A percentile compares a stretch with the other conserved stretches of the same genome.
These are phyloP conservation scores for Astrephomene gubernaculifera DNA, from an alignment of 139 green algal genomes.

Conservation along the genomic window DNA sequence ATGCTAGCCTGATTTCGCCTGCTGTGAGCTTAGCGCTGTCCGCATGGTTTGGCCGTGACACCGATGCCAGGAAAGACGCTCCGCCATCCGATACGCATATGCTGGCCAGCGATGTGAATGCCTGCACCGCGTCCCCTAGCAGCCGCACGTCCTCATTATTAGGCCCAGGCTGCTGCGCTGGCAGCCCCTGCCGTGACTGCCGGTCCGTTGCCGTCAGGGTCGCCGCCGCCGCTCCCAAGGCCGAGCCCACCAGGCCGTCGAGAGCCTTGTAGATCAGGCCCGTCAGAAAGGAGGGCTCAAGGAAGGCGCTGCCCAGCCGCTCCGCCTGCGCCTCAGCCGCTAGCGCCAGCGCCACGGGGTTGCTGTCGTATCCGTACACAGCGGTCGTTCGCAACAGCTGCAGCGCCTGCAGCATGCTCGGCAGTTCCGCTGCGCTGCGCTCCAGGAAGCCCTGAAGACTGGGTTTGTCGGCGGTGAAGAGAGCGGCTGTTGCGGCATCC, in stretches of 20 bases:
- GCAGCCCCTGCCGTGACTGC: not conserved
- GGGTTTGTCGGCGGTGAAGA: not conserved
- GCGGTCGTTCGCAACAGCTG: not conserved
- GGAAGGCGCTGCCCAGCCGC: not conserved
- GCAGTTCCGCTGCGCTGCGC: not conserved
- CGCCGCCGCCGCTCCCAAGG: not conserved
- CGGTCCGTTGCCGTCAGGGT: not conserved
- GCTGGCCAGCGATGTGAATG: not conserved
- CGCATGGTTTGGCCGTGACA: not conserved
- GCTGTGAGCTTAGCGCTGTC: not conserved
- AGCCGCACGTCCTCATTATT: not conserved
- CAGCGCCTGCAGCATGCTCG: constrained; percentile 1
- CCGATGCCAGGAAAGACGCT: not conserved
- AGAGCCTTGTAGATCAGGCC: not conserved
- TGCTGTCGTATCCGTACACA: not conserved
- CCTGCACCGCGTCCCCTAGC: not conserved
- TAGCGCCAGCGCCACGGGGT: not conserved
- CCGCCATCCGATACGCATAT: not conserved
- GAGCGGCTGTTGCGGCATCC: not conserved
- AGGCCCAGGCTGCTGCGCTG: not conserved
- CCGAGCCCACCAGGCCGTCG: not conserved
- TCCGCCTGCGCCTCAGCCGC: not conserved
- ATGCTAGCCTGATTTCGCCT: too few species aligned
- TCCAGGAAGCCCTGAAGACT: not conserved
- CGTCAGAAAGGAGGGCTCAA: not conserved